These are phyloP conservation scores for Ostreobium quekettii DNA, from an alignment of 139 green algal genomes.

Conservation along the genomic window DNA sequence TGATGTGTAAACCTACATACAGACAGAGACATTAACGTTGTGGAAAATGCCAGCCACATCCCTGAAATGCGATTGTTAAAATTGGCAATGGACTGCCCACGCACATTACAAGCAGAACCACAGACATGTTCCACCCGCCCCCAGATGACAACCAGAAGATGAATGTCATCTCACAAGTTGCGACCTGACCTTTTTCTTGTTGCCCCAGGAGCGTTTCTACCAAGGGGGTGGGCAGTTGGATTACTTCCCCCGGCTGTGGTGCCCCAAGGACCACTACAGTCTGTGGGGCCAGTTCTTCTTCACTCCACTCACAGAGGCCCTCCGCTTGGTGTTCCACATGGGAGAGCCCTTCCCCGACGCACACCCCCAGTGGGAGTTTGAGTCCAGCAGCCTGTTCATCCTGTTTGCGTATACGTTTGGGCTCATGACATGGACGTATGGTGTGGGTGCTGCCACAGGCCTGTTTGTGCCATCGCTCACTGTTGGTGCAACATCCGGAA, in stretches of 20 bases:
- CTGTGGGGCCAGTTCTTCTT: constrained; percentile 57
- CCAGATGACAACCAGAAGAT: too few relatives aligned
- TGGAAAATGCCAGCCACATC: too few relatives aligned
- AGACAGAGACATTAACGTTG: too few relatives aligned
- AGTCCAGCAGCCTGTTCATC: constrained; percentile 26
- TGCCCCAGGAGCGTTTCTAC: neutral
- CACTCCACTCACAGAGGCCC: constrained; percentile 31
- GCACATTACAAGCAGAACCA: too few relatives aligned
- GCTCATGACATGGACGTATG: constrained; percentile 55
- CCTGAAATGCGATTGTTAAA: too few relatives aligned
- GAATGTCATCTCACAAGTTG: too few relatives aligned
- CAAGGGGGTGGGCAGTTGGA: neutral
- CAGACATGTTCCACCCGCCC: too few relatives aligned
- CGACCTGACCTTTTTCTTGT: neutral
- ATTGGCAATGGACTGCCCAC: too few relatives aligned
- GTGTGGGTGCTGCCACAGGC: constrained; percentile 53
- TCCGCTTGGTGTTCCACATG: constrained; percentile 47
- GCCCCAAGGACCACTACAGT: constrained; percentile 33
- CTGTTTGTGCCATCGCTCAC: constrained; percentile 65
- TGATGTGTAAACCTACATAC: too few relatives aligned
- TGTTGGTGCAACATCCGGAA: constrained; percentile 45
- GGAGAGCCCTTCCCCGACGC: constrained; percentile 39
- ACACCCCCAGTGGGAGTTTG: constrained; percentile 27
- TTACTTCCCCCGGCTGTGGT: constrained; percentile 52
- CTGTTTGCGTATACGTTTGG: constrained; percentile 32